A percentile compares a stretch with the other conserved stretches of the same genome.
Conservation (phyloP, 768 basidiomycete species). For the Tylopilus intermedius region DNA sequence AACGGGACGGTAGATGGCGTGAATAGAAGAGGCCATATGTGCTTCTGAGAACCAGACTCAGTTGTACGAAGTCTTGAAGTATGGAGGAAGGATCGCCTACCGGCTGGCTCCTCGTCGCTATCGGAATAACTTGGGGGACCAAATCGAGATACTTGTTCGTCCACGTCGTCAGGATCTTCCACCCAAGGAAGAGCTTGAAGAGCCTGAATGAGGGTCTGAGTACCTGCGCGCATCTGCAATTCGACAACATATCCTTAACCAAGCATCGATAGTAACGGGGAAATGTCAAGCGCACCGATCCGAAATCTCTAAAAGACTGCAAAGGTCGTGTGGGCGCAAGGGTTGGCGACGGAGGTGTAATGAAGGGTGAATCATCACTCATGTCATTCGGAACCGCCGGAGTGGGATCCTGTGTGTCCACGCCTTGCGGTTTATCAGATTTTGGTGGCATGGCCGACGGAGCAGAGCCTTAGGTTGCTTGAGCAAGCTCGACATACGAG, state of each 20-base stretch:
- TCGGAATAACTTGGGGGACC: slow-evolving; percentile 45
- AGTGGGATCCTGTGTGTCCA: slow-evolving; percentile 3
- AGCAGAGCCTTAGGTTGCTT: slow-evolving; percentile 10
- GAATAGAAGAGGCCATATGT: slow-evolving; percentile 77
- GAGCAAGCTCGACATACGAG: slow-evolving; percentile 5
- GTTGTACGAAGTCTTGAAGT: background rate
- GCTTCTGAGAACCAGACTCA: slow-evolving; percentile 29
- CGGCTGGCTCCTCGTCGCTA: slow-evolving; percentile 56
- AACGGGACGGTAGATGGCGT: slow-evolving; percentile 79
- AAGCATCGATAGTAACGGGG: background rate
- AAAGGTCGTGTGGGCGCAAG: slow-evolving; percentile 38
- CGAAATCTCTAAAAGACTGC: slow-evolving; percentile 57
- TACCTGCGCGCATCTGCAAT: slow-evolving; percentile 76
- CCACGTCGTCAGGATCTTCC: slow-evolving; percentile 63
- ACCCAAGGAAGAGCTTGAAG: slow-evolving; percentile 81
- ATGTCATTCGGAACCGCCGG: slow-evolving; percentile 14
- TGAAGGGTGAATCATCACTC: slow-evolving; percentile 59
- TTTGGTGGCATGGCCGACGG: slow-evolving; percentile 21
- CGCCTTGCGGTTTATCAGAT: slow-evolving; percentile 9
- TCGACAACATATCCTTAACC: slow-evolving; percentile 3
- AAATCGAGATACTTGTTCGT: slow-evolving; percentile 45
- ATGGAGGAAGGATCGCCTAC: slow-evolving; percentile 28
- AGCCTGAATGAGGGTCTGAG: slow-evolving; percentile 85
- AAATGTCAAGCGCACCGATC: slow-evolving; percentile 51
- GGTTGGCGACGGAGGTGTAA: slow-evolving; percentile 67